Evolutionary conservation across 2,329 filamentous ascomycete genomes (phyloP).

Genomic region (Fusarium camptoceras): DNA sequence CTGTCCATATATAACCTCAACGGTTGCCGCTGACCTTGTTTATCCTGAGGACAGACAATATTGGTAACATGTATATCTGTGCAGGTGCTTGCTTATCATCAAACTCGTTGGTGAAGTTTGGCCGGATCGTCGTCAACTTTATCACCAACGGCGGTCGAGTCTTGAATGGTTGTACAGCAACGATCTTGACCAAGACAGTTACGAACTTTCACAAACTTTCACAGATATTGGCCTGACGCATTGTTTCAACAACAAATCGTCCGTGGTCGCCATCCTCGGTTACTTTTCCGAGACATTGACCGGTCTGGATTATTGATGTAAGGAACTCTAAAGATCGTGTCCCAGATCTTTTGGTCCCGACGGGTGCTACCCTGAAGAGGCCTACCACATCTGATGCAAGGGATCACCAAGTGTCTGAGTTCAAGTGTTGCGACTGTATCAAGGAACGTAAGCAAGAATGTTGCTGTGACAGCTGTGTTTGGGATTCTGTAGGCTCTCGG

Average conservation of each 20-base stretch:
- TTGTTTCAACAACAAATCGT: background rate
- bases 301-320: slow-evolving; percentile 8
- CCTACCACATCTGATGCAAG: slow-evolving; percentile 4
- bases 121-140: background rate
- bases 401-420: background rate
- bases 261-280: slow-evolving; percentile 10
- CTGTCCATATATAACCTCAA: background rate
- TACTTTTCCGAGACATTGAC: slow-evolving; percentile 29
- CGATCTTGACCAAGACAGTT: background rate
- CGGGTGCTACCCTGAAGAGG: slow-evolving; percentile 27
- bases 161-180: background rate
- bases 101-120: background rate
- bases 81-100: background rate
- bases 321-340: slow-evolving; percentile 12
- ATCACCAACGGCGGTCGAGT: background rate
- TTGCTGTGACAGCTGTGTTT: background rate
- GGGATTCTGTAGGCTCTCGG: background rate
- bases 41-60: background rate
- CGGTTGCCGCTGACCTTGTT: background rate
- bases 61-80: background rate
- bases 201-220: background rate
- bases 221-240: background rate
- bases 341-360: slow-evolving; percentile 4
- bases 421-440: background rate
- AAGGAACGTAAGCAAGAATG: background rate